Evolutionary conservation across 208 protist species (phyloP), one percentile per base, ranked within the genome.

Genomic region (Crithidia bombi): DNA sequence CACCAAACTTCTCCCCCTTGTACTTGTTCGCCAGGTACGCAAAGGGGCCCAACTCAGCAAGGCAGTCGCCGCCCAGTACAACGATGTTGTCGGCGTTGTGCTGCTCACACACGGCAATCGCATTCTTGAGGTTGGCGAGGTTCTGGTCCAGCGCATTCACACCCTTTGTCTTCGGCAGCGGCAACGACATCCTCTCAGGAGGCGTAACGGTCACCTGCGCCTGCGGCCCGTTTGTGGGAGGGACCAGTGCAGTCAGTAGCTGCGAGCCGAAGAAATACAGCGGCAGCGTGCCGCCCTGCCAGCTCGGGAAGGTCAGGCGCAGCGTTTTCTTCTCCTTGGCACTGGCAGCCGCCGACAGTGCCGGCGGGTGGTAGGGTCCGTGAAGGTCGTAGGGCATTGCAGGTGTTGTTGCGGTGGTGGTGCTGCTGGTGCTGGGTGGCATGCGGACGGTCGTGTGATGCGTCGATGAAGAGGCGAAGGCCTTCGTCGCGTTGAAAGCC

Each of bases 221-320:
- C 56, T 47, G n/a, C 19, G 76, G 65, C 1, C 50, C 49, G 23
- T 47, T 51, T 19, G 73, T 69, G 17, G 62, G 65, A 12, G 69
- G 69, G 9, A 51, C 67, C 14, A 81, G 65, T 4, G 61, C 64
- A 26, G 62, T 47, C 0, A 81, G 65, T 30, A 81, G 63, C 49
- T 73, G 63, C 26, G 69, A 43, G 41, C 76, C 76, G 26, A 81
- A 73, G 41, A 49, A 26, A 51, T 81, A 81, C 10, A 61, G 23
- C 7, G 69, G 68, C 43, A 76, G 61, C 59, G 66, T 66, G 47
- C 76, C 76, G 28, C 76, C 76, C 65, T 81, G 76, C 76, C 76
- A 81, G 57, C 66, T 72, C 30, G 76, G 76, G 11, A 69, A 52
- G 43, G 70, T 64, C 5, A 81, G 52, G 6, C 69, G 63, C 19